Evolutionary conservation across 75 land plant species (phyloP).

Genomic region (Sequoiadendron giganteum): DNA sequence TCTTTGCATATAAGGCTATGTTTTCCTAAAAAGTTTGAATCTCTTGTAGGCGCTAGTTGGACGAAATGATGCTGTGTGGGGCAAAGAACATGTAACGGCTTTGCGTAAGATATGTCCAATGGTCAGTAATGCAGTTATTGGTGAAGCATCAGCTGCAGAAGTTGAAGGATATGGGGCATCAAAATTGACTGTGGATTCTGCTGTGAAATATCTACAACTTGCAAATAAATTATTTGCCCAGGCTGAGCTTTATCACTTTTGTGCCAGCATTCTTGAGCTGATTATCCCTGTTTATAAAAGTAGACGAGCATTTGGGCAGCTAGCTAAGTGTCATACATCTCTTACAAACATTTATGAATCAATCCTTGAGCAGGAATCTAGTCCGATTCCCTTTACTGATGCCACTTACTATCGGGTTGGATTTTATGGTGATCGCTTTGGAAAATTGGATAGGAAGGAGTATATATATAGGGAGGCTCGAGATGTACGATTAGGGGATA

Average conservation of each 20-base stretch:
- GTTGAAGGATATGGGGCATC: conserved; percentile 99
- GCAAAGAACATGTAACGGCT: conserved; percentile 74
- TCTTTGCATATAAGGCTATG: neutral
- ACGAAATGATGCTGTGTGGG: conserved; percentile 96
- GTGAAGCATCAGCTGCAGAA: conserved; percentile 95
- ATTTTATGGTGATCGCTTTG: conserved; percentile 94
- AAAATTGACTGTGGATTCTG: conserved; percentile 97
- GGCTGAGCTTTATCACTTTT: conserved; percentile 96
- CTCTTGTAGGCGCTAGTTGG: conserved; percentile 82
- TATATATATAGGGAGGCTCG: conserved; percentile 96
- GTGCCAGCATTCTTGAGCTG: conserved; percentile 94
- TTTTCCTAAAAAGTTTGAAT: neutral
- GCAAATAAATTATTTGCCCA: conserved; percentile 96
- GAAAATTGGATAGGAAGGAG: conserved; percentile 83
- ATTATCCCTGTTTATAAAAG: conserved; percentile 97
- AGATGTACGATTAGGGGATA: conserved; percentile 95
- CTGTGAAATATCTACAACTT: conserved; percentile 96
- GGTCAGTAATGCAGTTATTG: conserved; percentile 74
- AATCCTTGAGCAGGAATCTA: conserved; percentile 92
- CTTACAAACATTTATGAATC: conserved; percentile 91
- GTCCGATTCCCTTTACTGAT: conserved; percentile 96
- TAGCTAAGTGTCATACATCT: conserved; percentile 94
- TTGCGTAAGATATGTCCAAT: conserved; percentile 94
- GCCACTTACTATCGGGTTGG: conserved; percentile 99
- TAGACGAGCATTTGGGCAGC: conserved; percentile 85